phyloP scores from a whole-genome alignment of 352 stramenopile genomes.

The Pythium volutum region DNA sequence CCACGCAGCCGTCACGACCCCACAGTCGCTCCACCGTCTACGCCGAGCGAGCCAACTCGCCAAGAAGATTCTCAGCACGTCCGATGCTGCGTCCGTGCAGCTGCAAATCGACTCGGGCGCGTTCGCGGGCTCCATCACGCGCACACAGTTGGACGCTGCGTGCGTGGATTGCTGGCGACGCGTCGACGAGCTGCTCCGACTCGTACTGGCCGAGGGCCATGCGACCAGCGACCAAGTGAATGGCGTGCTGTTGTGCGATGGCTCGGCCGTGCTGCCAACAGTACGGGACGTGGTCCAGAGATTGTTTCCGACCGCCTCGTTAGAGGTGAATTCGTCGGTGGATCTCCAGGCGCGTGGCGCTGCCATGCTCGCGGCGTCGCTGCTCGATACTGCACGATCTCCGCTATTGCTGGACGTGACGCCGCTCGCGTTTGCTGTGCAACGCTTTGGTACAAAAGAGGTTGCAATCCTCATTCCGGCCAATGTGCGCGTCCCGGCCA shows the following conservation, averaged over 20 bases:
- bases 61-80: conserved; percentile 43
- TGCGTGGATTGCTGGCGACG: conserved; percentile 35
- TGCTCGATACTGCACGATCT: background rate
- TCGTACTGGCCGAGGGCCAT: conserved; percentile 23
- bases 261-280: conserved; percentile 9
- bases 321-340: background rate
- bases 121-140: conserved; percentile 35
- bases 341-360: conserved; percentile 14
- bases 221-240: conserved; percentile 28
- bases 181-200: conserved; percentile 20
- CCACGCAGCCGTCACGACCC: background rate
- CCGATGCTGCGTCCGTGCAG: conserved; percentile 29
- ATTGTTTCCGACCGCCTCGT: background rate
- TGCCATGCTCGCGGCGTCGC: conserved; percentile 3
- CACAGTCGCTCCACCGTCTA: conserved; percentile 12
- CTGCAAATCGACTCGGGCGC: conserved; percentile 25
- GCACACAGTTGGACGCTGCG: conserved; percentile 33
- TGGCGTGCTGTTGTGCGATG: conserved; percentile 33
- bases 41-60: conserved; percentile 36
- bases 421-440: conserved; percentile 17
- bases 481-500: conserved; percentile 14
- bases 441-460: conserved; percentile 10
- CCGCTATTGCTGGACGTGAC: conserved; percentile 3
- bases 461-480: conserved; percentile 7
- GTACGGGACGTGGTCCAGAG: background rate